A percentile compares a stretch with the other conserved stretches of the same genome.
These are phyloP conservation scores for Colletotrichum sp. DNA, from an alignment of 2,329 filamentous ascomycete genomes.

Conservation along the genomic window DNA sequence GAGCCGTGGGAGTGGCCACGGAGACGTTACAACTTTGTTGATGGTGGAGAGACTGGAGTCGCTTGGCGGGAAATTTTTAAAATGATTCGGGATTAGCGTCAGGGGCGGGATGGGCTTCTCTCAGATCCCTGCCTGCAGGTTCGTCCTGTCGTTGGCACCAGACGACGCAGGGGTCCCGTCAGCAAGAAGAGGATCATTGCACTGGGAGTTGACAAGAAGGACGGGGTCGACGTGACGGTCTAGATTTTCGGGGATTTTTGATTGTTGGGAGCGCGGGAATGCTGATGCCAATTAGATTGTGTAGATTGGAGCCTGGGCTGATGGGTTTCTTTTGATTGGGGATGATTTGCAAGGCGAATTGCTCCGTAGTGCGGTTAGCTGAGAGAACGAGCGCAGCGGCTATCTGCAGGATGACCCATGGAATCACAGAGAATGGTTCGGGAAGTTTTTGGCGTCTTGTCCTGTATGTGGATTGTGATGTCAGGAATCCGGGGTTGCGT, in stretches of 20 bases:
- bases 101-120: neutral
- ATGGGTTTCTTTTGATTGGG: neutral
- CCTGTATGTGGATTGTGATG: neutral
- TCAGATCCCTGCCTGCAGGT: neutral
- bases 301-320: neutral
- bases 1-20: neutral
- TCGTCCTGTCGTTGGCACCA: neutral
- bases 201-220: neutral
- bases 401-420: neutral
- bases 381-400: neutral
- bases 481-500: neutral
- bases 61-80: neutral
- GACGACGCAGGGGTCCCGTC: neutral
- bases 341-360: neutral
- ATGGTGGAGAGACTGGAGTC: neutral
- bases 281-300: neutral
- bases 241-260: constrained; percentile 14
- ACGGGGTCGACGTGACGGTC: neutral
- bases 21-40: neutral
- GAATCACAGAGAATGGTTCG: neutral
- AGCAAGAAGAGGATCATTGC: neutral
- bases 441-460: neutral
- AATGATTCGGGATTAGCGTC: neutral
- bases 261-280: neutral
- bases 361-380: neutral